These are phyloP conservation scores for Berkeleyomyces rouxiae DNA, from an alignment of 2,329 filamentous ascomycete species.

Conservation along the genomic window DNA sequence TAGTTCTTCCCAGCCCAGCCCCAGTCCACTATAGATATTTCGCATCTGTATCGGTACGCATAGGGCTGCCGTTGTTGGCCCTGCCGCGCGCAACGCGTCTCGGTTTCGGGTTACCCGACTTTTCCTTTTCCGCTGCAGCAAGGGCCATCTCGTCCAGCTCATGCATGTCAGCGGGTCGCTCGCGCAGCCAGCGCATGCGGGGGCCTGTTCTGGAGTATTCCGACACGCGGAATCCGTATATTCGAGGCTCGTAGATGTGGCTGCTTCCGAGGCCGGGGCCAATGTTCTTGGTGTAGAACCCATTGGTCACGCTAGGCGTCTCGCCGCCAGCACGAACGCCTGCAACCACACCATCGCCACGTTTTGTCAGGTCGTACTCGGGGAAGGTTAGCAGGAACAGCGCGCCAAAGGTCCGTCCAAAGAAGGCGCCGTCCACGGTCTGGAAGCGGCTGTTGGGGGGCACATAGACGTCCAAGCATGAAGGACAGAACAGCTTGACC, in stretches of 20 bases:
- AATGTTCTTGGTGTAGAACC: slow-evolving; percentile 72
- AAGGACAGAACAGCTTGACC: slow-evolving; percentile 95
- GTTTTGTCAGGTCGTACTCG: slow-evolving; percentile 73
- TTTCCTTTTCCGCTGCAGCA: slow-evolving; percentile 26
- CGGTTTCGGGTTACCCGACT: background rate
- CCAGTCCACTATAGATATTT: background rate
- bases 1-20: background rate
- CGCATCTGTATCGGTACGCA: slow-evolving; percentile 5
- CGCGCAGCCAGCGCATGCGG: slow-evolving; percentile 90
- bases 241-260: slow-evolving; percentile 84
- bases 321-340: slow-evolving; percentile 18
- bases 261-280: slow-evolving; percentile 68
- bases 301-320: slow-evolving; percentile 53
- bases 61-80: slow-evolving; percentile 9
- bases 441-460: slow-evolving; percentile 96
- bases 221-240: slow-evolving; percentile 91
- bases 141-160: slow-evolving; percentile 64
- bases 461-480: slow-evolving; percentile 91
- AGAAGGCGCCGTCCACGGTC: slow-evolving; percentile 93
- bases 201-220: slow-evolving; percentile 81
- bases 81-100: background rate
- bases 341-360: slow-evolving; percentile 43
- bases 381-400: slow-evolving; percentile 98
- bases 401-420: slow-evolving; percentile 90
- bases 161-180: slow-evolving; percentile 61